phyloP scores from a whole-genome alignment of 805 yeast species.

The Ogataea pilisensis region DNA sequence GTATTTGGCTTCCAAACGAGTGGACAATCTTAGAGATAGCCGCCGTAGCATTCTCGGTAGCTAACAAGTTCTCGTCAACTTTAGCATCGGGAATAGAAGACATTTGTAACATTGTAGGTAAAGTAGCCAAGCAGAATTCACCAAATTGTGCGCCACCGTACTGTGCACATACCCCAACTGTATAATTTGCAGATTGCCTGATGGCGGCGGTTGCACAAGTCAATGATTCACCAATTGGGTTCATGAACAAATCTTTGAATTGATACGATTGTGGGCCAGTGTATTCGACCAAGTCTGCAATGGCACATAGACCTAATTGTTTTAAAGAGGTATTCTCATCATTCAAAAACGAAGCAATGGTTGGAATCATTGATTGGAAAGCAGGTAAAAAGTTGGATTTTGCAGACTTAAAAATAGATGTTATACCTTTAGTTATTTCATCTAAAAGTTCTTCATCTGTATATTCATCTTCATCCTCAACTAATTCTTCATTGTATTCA shows the following conservation, averaged over 20 bases:
- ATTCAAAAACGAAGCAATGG: constrained; percentile 54
- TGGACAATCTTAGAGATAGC: constrained; percentile 83
- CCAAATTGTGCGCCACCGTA: constrained; percentile 63
- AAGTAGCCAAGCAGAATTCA: constrained; percentile 61
- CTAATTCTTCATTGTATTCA: constrained; percentile 83
- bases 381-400: constrained; percentile 56
- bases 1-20: constrained; percentile 51
- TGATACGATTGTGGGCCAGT: constrained; percentile 65
- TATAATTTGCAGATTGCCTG: constrained; percentile 83
- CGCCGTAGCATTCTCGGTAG: constrained; percentile 82
- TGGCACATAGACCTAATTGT: constrained; percentile 73
- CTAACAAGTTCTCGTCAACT: constrained; percentile 76
- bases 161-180: constrained; percentile 84
- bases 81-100: constrained; percentile 75
- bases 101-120: constrained; percentile 71
- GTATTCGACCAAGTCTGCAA: constrained; percentile 77
- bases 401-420: constrained; percentile 63
- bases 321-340: constrained; percentile 67
- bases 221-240: constrained; percentile 61
- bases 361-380: constrained; percentile 61
- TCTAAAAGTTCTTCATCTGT: constrained; percentile 89
- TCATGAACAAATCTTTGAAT: constrained; percentile 61
- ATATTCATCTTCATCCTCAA: constrained; percentile 76
- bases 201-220: constrained; percentile 63
- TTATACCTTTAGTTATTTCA: constrained; percentile 74